Evolutionary conservation across 768 basidiomycete species (phyloP).

Genomic region (Chalciporus chontae): DNA sequence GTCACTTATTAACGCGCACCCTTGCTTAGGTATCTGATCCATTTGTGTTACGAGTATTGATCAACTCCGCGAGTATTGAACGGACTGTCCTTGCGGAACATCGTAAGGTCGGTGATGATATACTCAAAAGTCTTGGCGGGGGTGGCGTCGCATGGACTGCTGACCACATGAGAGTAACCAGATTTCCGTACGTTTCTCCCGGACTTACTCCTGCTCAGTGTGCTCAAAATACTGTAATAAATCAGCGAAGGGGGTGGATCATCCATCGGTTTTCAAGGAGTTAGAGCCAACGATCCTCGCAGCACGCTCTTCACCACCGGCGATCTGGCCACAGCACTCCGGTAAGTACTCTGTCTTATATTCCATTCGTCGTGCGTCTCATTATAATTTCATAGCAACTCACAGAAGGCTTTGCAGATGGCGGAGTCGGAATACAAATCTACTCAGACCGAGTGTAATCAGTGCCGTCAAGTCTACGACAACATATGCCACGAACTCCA

Average conservation of each 20-base stretch:
- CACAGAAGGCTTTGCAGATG: constrained; percentile 35
- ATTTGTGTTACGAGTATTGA: constrained; percentile 74
- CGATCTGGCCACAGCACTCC: constrained; percentile 46
- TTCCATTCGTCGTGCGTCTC: not conserved
- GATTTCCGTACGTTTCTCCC: constrained; percentile 52
- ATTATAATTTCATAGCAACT: constrained; percentile 38
- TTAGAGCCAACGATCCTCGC: constrained; percentile 33
- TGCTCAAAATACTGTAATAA: not conserved
- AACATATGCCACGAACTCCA: constrained; percentile 30
- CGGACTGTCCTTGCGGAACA: constrained; percentile 57
- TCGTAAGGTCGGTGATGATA: constrained; percentile 61
- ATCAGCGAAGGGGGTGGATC: constrained; percentile 67
- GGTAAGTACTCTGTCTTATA: constrained; percentile 32
- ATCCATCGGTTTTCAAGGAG: constrained; percentile 37
- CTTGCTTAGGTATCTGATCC: constrained; percentile 63
- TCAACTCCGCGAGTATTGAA: constrained; percentile 76
- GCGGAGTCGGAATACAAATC: constrained; percentile 37
- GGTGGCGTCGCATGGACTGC: constrained; percentile 63
- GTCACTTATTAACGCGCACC: not conserved
- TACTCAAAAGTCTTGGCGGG: constrained; percentile 39
- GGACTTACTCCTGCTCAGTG: not conserved
- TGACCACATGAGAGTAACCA: constrained; percentile 59
- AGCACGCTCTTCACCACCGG: constrained; percentile 52
- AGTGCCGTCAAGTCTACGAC: constrained; percentile 30
- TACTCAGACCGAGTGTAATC: constrained; percentile 25